A percentile compares a stretch with the other conserved stretches of the same genome.
phyloP scores from a whole-genome alignment of 495 filamentous ascomycete genomes.

The Hypoxylon lienhwacheense region DNA sequence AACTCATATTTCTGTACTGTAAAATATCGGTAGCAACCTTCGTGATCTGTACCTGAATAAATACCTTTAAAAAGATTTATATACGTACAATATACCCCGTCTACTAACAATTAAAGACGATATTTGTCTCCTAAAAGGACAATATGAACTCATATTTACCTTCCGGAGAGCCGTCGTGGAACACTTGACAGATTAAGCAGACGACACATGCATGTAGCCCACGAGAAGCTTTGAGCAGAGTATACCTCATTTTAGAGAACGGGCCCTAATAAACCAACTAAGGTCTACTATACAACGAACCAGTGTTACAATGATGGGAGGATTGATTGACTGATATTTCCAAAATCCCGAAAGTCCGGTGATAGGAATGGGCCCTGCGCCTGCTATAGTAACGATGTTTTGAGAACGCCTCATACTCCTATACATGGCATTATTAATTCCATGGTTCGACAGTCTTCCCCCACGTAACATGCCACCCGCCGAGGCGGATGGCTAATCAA shows the following conservation, averaged over 20 bases:
- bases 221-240: not conserved
- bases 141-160: too few species aligned
- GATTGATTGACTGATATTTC: slow-evolving; percentile 9
- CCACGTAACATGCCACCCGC: not conserved
- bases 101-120: too few species aligned
- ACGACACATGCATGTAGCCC: not conserved
- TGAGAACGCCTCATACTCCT: slow-evolving; percentile 16
- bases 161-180: too few species aligned
- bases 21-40: too few species aligned
- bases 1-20: too few species aligned
- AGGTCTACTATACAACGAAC: slow-evolving; percentile 20
- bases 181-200: slow-evolving; percentile 10
- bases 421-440: not conserved
- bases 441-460: not conserved
- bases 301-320: slow-evolving; percentile 17
- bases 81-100: too few species aligned
- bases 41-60: too few species aligned
- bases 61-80: too few species aligned
- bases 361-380: slow-evolving; percentile 3
- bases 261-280: slow-evolving; percentile 12
- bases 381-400: slow-evolving; percentile 15
- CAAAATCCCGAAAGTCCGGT: slow-evolving; percentile 6
- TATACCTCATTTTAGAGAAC: slow-evolving; percentile 20
- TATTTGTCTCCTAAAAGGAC: too few species aligned
- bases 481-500: slow-evolving; percentile 24